Evolutionary conservation across 2,329 filamentous ascomycete species (phyloP).

Genomic region (Diaporthe sp.): DNA sequence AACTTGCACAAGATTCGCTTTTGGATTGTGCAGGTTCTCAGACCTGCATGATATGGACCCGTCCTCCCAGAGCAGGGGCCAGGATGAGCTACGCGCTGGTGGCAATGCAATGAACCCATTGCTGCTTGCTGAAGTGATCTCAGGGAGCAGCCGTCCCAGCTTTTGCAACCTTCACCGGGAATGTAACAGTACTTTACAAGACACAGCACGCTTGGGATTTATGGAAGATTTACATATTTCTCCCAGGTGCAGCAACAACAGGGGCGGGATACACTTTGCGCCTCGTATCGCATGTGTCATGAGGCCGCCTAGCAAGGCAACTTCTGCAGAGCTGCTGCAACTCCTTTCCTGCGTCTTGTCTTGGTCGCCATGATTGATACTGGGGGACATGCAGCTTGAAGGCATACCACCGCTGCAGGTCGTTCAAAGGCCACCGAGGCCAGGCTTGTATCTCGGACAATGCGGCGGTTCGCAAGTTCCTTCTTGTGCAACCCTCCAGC

Average conservation of each 20-base stretch:
- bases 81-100: not conserved
- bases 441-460: constrained; percentile 30
- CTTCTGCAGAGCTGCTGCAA: constrained; percentile 13
- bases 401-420: not conserved
- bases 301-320: constrained; percentile 8
- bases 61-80: not conserved
- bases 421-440: constrained; percentile 3
- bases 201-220: not conserved
- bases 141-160: not conserved
- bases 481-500: constrained; percentile 25
- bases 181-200: constrained; percentile 4
- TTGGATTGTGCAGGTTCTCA: constrained; percentile 12
- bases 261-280: not conserved
- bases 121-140: not conserved
- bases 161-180: not conserved
- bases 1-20: not conserved
- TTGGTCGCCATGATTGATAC: not conserved
- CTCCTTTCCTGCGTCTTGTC: not conserved
- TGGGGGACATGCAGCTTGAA: not conserved
- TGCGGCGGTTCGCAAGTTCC: constrained; percentile 25
- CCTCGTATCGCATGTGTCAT: constrained; percentile 25
- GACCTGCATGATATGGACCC: not conserved
- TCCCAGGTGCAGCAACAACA: not conserved
- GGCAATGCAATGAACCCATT: constrained; percentile 2
- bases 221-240: not conserved